Evolutionary conservation across 139 green algal species (phyloP), one percentile per base, ranked within the genome.

Genomic region (Picochlorum costavermella): DNA sequence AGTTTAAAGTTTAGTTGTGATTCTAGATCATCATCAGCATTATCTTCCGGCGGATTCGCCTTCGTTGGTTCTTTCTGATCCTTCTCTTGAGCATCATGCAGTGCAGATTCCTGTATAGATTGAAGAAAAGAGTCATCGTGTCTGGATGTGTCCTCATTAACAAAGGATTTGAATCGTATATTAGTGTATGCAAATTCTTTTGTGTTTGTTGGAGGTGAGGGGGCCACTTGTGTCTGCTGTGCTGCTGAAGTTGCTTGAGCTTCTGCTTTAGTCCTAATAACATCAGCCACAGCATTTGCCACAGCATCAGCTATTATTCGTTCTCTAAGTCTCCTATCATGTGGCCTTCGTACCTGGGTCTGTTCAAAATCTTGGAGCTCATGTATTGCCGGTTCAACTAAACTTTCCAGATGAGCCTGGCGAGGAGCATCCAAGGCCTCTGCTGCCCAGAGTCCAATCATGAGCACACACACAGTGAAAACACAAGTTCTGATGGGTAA

Each of bases 181-280:
- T 53, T 66, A 12, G 60, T 66, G 20, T 59, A 66, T 23, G 36
- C 26, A 31, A 66, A 66, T n/a, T 66, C 31, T 55, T 66, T 66
- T 40, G 46, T 56, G 14, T 66, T 66, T 17, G n/a, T 17, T 49
- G 58, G 58, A 28, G 20, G 8, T 51, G 20, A 25, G 11, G 23
- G 23, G 20, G 58, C 16, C 20, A 64, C 25, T 6, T 49, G 29
- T 31, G 16, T 16, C n/a, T 26, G 36, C n/a, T 13, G 33, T 17
- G 20, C 48, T 12, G 14, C 33, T 57, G 11, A 13, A 56, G 16
- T 66, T 5, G n/a, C 51, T 28, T 64, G 58, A 25, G 14, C 14
- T 17, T 53, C 13, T 20, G 60, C 60, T 40, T 66, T 66, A 6
- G 33, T 66, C n/a, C 26, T 6, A 5, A 66, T 40, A 20, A 20